Evolutionary conservation across 2,329 filamentous ascomycete species (phyloP).

Genomic region (Ceratocystis alfenasii): DNA sequence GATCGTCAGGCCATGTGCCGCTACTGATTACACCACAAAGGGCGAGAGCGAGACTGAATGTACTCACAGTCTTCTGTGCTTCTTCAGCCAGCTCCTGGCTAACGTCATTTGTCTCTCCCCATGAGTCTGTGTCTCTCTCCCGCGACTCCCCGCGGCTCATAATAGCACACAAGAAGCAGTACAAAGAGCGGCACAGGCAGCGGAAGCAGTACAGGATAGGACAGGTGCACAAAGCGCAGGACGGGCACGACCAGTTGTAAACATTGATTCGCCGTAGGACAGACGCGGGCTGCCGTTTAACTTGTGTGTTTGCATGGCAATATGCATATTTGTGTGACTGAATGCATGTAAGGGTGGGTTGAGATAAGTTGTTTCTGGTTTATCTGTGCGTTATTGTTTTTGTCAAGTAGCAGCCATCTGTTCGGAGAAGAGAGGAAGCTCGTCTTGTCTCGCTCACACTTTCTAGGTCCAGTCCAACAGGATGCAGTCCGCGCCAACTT

Average conservation of each 20-base stretch:
- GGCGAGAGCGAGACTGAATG: too few species aligned
- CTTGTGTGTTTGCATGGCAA: neutral
- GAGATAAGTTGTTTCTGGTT: neutral
- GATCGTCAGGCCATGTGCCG: neutral
- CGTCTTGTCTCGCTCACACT: neutral
- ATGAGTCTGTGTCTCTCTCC: neutral
- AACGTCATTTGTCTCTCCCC: conserved; percentile 11
- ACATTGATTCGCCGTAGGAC: neutral
- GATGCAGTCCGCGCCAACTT: neutral
- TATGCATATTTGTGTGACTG: neutral
- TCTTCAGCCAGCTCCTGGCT: neutral
- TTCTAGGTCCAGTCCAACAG: neutral
- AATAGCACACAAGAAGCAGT: neutral
- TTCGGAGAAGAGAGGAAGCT: neutral
- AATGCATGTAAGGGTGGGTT: neutral
- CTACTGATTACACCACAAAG: too few species aligned
- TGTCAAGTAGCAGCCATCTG: neutral
- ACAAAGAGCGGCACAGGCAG: neutral
- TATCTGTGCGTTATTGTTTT: neutral
- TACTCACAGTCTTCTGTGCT: too few species aligned
- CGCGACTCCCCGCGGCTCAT: neutral
- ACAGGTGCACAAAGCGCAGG: neutral
- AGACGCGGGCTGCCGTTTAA: neutral
- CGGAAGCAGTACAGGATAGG: neutral
- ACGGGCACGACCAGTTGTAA: neutral